Evolutionary conservation across 495 filamentous ascomycete species (phyloP), one percentile per base, ranked within the genome.

Genomic region (Xylaria bambusicola): DNA sequence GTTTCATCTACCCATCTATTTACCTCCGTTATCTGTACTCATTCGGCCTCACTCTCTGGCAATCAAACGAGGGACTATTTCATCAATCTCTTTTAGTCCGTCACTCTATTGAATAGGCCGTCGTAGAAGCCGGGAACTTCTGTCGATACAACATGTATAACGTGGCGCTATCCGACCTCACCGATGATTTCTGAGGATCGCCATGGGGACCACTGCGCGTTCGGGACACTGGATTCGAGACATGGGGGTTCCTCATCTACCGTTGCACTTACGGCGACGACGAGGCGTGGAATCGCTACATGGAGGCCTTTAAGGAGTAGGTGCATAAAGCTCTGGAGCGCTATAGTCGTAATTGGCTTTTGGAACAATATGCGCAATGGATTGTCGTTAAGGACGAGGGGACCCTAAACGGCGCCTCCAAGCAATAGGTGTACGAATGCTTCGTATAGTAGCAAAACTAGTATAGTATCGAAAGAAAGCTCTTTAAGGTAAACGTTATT

Each of bases 171-270:
- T 50, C 47, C 27, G 47, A 50, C 1, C 47, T 50, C 17, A 33
- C 47, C 15, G 47, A 35, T 6, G 27, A 50, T 24, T 50, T 50
- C 27, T 24, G 47, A 33, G 33, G n/a, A 5, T n/a, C 47, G 20
- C 27, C 5, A 50, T 50, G 47, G 47, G 47, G 26, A 20, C n/a
- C n/a, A 50, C 47, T 2, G 47, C 27, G 47, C 6, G 17, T 50
- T 24, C 26, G 24, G 27, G 27, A 50, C 27, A 33, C 47, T 2
- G 26, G 47, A 15, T 50, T 50, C 27, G 47, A 31, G 15, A 50
- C 47, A 4, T 64, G 58, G 62, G 62, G 62, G 3, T 64, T 64
- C 38, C 58, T 64, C 52, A 31, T 64, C 21, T 64, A 64, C 38
- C 62, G 58, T 33, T 53, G 55, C 18, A 36, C 29, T 42, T 61